Evolutionary conservation across 2,329 filamentous ascomycete species (phyloP).

Genomic region (Apiospora koreana): DNA sequence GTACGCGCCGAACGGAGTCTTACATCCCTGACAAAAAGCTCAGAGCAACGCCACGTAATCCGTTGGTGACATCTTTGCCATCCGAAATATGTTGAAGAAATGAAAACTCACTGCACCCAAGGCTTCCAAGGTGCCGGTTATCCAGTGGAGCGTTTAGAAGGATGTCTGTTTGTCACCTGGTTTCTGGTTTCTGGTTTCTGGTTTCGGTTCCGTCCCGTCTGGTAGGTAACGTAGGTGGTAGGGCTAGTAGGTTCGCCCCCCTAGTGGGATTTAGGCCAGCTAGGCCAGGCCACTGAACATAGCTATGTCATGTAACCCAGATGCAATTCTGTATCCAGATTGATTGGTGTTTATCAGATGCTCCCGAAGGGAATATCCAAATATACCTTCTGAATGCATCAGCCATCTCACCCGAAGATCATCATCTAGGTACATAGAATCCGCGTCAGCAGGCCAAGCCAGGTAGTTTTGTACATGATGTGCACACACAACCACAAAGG

Average conservation of each 20-base stretch:
- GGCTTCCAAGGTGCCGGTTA: not conserved
- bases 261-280: no score
- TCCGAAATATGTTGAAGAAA: not conserved
- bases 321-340: not conserved
- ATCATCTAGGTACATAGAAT: not conserved
- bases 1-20: not conserved
- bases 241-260: not conserved
- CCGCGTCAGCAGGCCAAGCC: slow-evolving; percentile 2
- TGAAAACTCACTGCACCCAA: not conserved
- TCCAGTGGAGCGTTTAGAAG: not conserved
- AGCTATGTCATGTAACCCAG: not conserved
- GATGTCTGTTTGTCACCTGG: not conserved
- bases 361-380: not conserved
- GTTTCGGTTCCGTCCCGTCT: not conserved
- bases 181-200: no score
- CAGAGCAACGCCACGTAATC: slow-evolving; percentile 4
- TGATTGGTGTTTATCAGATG: not conserved
- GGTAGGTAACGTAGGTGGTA: not conserved
- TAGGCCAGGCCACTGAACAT: not conserved
- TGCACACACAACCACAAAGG: not conserved
- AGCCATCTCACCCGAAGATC: not conserved
- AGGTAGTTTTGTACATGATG: not conserved
- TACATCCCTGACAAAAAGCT: not conserved
- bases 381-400: not conserved
- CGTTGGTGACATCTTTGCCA: not conserved